Evolutionary conservation across 345 rosid species (phyloP).

Genomic region (Moricandia arvensis): DNA sequence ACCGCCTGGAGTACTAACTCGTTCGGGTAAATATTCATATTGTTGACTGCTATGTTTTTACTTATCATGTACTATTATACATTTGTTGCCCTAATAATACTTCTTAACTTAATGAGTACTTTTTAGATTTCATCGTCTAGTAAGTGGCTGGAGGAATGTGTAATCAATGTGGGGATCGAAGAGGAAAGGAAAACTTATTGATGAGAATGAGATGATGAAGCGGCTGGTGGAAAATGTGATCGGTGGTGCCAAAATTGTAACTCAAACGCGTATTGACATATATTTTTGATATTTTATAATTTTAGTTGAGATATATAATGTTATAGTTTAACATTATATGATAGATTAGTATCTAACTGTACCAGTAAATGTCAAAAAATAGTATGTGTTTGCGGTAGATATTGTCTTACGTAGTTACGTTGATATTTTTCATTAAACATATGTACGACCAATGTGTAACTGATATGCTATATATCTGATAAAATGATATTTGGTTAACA

Average conservation of each 20-base stretch:
- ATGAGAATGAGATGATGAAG: too few relatives aligned
- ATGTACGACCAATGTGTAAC: background rate
- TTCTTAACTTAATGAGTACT: too few relatives aligned
- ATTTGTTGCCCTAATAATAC: too few relatives aligned
- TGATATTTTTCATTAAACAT: background rate
- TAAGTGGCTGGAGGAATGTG: too few relatives aligned
- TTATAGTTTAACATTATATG: background rate
- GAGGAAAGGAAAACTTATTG: too few relatives aligned
- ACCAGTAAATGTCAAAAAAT: background rate
- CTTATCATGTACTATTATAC: too few relatives aligned
- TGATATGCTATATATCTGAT: background rate
- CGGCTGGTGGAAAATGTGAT: too few relatives aligned
- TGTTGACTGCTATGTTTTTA: too few relatives aligned
- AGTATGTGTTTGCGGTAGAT: background rate
- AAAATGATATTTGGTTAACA: background rate
- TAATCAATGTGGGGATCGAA: too few relatives aligned
- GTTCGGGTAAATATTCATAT: too few relatives aligned
- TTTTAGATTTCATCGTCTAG: too few relatives aligned
- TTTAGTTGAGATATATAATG: background rate
- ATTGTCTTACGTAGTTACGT: background rate
- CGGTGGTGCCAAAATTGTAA: background rate
- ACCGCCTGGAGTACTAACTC: too few relatives aligned
- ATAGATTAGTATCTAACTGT: background rate
- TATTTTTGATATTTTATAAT: background rate
- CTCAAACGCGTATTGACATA: background rate